Percentiles rank a stretch among this genome's conserved stretches.
Evolutionary conservation across 371 early-diverging fungal genomes (phyloP).

Genomic region (Apophysomyces elegans): DNA sequence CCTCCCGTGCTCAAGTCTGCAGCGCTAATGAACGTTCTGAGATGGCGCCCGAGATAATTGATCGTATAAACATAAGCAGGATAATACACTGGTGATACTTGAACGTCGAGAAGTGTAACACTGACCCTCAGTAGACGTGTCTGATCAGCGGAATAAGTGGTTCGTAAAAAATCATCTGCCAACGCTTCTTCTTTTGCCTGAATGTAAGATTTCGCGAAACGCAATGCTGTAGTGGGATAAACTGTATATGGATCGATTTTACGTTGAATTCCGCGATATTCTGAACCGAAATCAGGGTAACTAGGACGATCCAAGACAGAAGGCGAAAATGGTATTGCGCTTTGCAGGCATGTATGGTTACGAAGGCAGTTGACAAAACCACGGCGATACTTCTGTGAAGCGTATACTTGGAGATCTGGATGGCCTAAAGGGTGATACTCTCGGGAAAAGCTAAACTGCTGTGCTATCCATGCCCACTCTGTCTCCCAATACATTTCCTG

Average conservation of each 20-base stretch:
- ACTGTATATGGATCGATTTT: slow-evolving; percentile 58
- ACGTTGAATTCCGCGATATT: slow-evolving; percentile 26
- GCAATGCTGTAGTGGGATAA: slow-evolving; percentile 58
- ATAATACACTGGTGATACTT: slow-evolving; percentile 61
- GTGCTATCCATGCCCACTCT: slow-evolving; percentile 58
- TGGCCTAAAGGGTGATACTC: slow-evolving; percentile 51
- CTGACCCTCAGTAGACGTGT: slow-evolving; percentile 58
- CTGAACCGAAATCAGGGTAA: slow-evolving; percentile 11
- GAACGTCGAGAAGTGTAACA: slow-evolving; percentile 42
- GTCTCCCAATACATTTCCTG: slow-evolving; percentile 59
- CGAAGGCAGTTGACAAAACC: slow-evolving; percentile 60
- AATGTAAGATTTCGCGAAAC: slow-evolving; percentile 54
- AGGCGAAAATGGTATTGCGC: slow-evolving; percentile 45
- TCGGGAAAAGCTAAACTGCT: slow-evolving; percentile 42
- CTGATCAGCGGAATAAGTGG: slow-evolving; percentile 53
- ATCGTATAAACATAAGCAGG: slow-evolving; percentile 61
- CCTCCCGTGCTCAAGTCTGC: slow-evolving; percentile 59
- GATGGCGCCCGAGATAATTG: slow-evolving; percentile 50
- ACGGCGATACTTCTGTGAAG: slow-evolving; percentile 61
- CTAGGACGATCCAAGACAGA: slow-evolving; percentile 44
- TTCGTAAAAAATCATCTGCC: slow-evolving; percentile 53
- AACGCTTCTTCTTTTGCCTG: slow-evolving; percentile 48
- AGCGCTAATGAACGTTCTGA: slow-evolving; percentile 64
- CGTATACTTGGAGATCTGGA: slow-evolving; percentile 60
- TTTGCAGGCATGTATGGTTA: slow-evolving; percentile 49